phyloP scores from a whole-genome alignment of 2,329 filamentous ascomycete species.

The Alternaria angustiovoidea region DNA sequence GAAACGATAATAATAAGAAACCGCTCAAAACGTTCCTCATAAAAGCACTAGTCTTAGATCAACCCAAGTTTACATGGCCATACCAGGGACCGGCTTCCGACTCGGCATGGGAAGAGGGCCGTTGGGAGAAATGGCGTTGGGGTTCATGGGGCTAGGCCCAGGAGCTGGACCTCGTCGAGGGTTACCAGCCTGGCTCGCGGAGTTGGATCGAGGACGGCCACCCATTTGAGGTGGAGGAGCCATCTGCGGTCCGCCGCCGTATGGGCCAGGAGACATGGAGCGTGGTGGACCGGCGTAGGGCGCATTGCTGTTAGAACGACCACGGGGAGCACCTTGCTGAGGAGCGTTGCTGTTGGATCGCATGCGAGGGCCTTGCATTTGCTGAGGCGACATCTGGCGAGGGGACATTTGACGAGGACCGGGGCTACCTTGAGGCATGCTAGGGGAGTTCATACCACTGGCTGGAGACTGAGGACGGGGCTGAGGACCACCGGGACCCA shows the following conservation, averaged over 20 bases:
- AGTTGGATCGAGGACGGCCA: constrained; percentile 49
- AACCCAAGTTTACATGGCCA: constrained; percentile 48
- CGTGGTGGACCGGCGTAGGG: constrained; percentile 46
- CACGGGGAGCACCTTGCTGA: constrained; percentile 36
- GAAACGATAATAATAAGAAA: constrained; percentile 22
- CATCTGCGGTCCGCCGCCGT: constrained; percentile 47
- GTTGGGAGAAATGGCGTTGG: constrained; percentile 21
- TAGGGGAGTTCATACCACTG: constrained; percentile 59
- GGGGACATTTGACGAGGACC: constrained; percentile 43
- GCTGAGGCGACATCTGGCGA: constrained; percentile 35
- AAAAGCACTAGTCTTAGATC: constrained; percentile 17
- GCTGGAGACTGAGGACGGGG: constrained; percentile 56
- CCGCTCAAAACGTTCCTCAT: constrained; percentile 37
- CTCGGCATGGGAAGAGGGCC: constrained; percentile 40
- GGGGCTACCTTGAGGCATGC: constrained; percentile 46
- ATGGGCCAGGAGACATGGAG: constrained; percentile 52
- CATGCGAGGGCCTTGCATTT: constrained; percentile 40
- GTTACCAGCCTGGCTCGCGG: constrained; percentile 41
- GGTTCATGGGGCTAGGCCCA: constrained; percentile 51
- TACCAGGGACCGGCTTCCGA: constrained; percentile 59
- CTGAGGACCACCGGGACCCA: constrained; percentile 44
- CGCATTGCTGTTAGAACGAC: constrained; percentile 50
- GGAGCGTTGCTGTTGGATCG: constrained; percentile 50
- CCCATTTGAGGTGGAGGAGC: constrained; percentile 42
- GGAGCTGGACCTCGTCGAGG: constrained; percentile 41